These are phyloP conservation scores for grape (Vitis vinifera) DNA, from an alignment of 164 flowering plant species.

Conservation along the genomic window ASM3070453v1 NC_081806.1:3737001-3737500, in stretches of 20 bases:
- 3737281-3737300: slow-evolving; percentile 81
- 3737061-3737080: not conserved
- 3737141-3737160: slow-evolving; percentile 10
- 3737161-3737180: slow-evolving; percentile 42
- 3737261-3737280: slow-evolving; percentile 80
- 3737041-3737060: not conserved
- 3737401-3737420: slow-evolving; percentile 58
- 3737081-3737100: not conserved
- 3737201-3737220: slow-evolving; percentile 83
- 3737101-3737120: not conserved
- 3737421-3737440: slow-evolving; percentile 11
- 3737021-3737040: not conserved
- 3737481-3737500: not conserved
- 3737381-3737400: slow-evolving; percentile 50
- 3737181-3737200: slow-evolving; percentile 70
- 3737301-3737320: slow-evolving; percentile 60
- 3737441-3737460: not conserved
- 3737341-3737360: slow-evolving; percentile 22
- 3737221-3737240: slow-evolving; percentile 64
- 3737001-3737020: not conserved
- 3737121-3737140: slow-evolving; percentile 16
- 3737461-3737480: not conserved
- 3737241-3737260: slow-evolving; percentile 84
- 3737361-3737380: slow-evolving; percentile 51
- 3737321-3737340: slow-evolving; percentile 61